phyloP scores from a whole-genome alignment of 768 basidiomycete genomes.

The Clavulina sp. region DNA sequence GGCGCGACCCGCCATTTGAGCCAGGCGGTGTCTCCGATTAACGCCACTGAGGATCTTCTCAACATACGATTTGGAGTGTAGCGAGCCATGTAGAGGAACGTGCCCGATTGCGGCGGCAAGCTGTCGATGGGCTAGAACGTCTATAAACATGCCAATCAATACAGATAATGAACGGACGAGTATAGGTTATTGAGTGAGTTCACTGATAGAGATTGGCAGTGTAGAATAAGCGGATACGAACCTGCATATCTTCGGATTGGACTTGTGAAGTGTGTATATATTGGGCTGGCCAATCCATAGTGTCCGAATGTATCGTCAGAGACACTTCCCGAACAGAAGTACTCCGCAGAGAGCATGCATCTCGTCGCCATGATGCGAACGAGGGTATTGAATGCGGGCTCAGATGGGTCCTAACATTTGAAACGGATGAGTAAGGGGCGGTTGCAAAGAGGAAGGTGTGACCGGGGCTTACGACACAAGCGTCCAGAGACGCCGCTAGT shows the following conservation, averaged over 20 bases:
- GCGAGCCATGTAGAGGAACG: constrained; percentile 60
- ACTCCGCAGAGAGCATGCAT: constrained; percentile 97
- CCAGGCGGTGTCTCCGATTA: constrained; percentile 85
- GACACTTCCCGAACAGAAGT: constrained; percentile 92
- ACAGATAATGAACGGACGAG: neutral
- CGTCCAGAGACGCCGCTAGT: constrained; percentile 73
- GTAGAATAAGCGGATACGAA: constrained; percentile 24
- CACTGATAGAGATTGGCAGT: too few species aligned
- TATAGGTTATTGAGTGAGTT: too few species aligned
- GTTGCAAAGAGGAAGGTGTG: neutral
- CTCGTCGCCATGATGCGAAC: constrained; percentile 98
- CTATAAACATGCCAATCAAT: constrained; percentile 21
- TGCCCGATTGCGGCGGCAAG: constrained; percentile 79
- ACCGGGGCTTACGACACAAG: constrained; percentile 48
- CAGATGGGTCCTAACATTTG: constrained; percentile 43
- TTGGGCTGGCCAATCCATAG: constrained; percentile 91
- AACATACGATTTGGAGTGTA: constrained; percentile 78
- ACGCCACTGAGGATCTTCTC: constrained; percentile 75
- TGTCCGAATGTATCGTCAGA: constrained; percentile 85
- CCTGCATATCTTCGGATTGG: constrained; percentile 94
- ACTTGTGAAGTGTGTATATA: constrained; percentile 97
- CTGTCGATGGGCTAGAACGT: constrained; percentile 89
- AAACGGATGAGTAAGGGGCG: constrained; percentile 1
- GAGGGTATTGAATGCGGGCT: constrained; percentile 90
- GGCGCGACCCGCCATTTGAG: constrained; percentile 92